A percentile compares a stretch with the other conserved stretches of the same genome.
phyloP scores from a whole-genome alignment of 768 basidiomycete genomes.

The Amanita molliuscula region DNA sequence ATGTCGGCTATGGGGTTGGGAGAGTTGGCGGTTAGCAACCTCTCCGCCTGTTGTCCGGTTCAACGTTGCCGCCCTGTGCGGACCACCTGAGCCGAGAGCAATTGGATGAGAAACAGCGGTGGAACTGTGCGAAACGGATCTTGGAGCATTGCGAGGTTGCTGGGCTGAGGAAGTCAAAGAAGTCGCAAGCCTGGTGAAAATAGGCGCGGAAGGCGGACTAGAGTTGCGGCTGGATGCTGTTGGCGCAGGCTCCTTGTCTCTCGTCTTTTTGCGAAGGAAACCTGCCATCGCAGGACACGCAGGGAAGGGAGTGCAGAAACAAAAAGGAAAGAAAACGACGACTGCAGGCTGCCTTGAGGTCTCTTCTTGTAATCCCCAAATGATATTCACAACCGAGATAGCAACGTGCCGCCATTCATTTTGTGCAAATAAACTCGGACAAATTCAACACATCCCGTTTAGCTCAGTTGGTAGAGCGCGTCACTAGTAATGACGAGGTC shows the following conservation, averaged over 20 bases:
- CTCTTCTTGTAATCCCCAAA: no score
- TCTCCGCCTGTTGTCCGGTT: neutral
- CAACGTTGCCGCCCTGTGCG: neutral
- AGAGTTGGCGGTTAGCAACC: neutral
- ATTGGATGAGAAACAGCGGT: conserved; percentile 24
- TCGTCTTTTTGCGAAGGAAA: conserved; percentile 45
- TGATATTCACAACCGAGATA: no score
- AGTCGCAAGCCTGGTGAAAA: conserved; percentile 29
- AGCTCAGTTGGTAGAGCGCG: conserved; percentile 39
- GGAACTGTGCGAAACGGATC: no score
- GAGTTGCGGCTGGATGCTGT: neutral
- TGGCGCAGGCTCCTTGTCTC: conserved; percentile 17
- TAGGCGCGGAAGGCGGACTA: conserved; percentile 22
- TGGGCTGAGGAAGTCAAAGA: neutral
- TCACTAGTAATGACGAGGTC: conserved; percentile 66
- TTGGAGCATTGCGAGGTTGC: neutral
- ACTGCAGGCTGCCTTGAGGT: conserved; percentile 4
- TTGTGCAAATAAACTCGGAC: no score
- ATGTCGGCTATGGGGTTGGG: neutral
- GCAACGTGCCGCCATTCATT: no score
- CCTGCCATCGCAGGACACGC: conserved; percentile 31
- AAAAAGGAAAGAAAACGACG: neutral
- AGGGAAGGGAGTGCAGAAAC: neutral
- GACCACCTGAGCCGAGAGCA: conserved; percentile 9
- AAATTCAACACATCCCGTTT: neutral